Percentiles rank a stretch among this genome's conserved stretches.
Conservation (phyloP, 345 rosid species). For the Eucalyptus marginata region DNA sequence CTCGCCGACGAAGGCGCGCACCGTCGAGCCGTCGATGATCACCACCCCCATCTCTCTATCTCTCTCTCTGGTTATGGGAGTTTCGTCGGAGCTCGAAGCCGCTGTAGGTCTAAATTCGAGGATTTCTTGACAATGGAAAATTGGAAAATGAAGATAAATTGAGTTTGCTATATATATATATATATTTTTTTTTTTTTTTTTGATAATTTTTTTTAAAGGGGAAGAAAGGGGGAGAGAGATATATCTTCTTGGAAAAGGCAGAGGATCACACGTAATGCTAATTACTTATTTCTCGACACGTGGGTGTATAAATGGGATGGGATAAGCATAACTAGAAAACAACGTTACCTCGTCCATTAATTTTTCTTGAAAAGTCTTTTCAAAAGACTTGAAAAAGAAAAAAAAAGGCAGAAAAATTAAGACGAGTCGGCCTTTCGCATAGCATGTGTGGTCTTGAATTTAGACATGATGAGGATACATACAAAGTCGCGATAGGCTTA, state of each 20-base stretch:
- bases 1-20: background rate
- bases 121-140: background rate
- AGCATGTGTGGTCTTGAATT: background rate
- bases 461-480: background rate
- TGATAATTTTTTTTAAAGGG: background rate
- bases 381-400: rapidly evolving
- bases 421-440: background rate
- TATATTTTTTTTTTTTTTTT: no score
- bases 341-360: background rate
- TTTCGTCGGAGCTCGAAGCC: background rate
- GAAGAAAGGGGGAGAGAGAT: background rate
- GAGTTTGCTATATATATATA: background rate
- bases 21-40: slow-evolving; percentile 7
- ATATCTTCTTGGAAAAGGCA: background rate
- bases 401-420: rapidly evolving
- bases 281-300: background rate
- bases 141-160: no score
- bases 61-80: background rate
- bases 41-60: slow-evolving; percentile 2
- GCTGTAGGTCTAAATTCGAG: background rate
- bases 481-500: rapidly evolving
- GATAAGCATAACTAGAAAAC: background rate
- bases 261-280: background rate
- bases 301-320: background rate
- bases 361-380: background rate